phyloP scores from a whole-genome alignment of 768 basidiomycete genomes.

The Daedalea quercina region DNA sequence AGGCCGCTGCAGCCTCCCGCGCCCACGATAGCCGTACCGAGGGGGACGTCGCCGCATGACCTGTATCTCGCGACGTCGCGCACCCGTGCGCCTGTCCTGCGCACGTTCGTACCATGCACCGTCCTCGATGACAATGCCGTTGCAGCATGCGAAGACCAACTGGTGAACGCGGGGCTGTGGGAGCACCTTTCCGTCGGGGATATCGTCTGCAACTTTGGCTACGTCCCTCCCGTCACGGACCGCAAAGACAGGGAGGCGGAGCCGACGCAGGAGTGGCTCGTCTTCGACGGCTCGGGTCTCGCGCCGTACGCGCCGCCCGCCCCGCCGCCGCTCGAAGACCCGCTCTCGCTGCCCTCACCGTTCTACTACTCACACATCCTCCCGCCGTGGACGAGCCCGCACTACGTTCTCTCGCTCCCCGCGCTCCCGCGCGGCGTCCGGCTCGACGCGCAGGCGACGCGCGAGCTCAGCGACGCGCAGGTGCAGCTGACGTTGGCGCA shows the following conservation, averaged over 20 bases:
- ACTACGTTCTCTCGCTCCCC: conserved; percentile 24
- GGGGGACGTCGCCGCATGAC: conserved; percentile 46
- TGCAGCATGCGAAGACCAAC: conserved; percentile 58
- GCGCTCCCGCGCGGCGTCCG: conserved; percentile 22
- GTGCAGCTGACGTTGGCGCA: conserved; percentile 42
- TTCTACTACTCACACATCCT: conserved; percentile 72
- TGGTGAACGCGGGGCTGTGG: conserved; percentile 66
- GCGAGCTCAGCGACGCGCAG: conserved; percentile 4
- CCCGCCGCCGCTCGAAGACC: conserved; percentile 46
- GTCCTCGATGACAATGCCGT: conserved; percentile 42
- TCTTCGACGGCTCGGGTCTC: conserved; percentile 64
- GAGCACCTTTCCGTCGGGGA: conserved; percentile 70
- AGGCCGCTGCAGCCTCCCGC: conserved; percentile 16
- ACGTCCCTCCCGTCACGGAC: conserved; percentile 40
- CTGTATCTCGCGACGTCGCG: conserved; percentile 52
- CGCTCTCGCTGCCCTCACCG: conserved; percentile 64
- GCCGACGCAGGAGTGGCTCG: conserved; percentile 43
- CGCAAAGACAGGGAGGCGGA: conserved; percentile 20
- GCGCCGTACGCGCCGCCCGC: conserved; percentile 53
- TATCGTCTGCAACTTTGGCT: conserved; percentile 76
- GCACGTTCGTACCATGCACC: conserved; percentile 69
- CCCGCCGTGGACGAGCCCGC: conserved; percentile 25
- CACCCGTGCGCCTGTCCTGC: conserved; percentile 63
- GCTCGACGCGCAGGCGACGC: conserved; percentile 21
- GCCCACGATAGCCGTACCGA: conserved; percentile 4